phyloP scores from a whole-genome alignment of 1,284 basidiomycete genomes.

The Mycena sp. region DNA sequence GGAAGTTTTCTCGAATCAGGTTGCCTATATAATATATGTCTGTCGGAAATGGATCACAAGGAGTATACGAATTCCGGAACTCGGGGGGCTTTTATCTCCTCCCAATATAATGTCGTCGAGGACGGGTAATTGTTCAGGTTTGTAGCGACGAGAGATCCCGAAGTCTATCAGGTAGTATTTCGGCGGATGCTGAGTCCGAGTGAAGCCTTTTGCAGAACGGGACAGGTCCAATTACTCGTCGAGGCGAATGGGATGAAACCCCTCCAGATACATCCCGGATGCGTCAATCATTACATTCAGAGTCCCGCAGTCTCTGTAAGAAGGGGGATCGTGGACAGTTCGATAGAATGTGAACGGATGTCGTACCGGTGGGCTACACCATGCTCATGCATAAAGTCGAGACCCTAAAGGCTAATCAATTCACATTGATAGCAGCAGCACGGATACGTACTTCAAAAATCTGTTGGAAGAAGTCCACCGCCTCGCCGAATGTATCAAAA shows the following conservation, averaged over 20 bases:
- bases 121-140: not conserved
- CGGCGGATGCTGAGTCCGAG: conserved; percentile 24
- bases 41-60: conserved; percentile 47
- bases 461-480: conserved; percentile 42
- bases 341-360: not conserved
- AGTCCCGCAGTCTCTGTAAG: conserved; percentile 7
- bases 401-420: conserved; percentile 30
- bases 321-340: not conserved
- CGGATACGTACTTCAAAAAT: conserved; percentile 42
- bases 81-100: conserved; percentile 27
- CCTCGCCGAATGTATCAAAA: conserved; percentile 34
- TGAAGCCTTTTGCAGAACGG: conserved; percentile 5
- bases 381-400: conserved; percentile 38
- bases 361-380: conserved; percentile 22
- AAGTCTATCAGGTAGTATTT: conserved; percentile 32
- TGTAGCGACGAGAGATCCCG: conserved; percentile 19
- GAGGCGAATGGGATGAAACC: conserved; percentile 19
- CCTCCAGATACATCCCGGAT: conserved; percentile 9
- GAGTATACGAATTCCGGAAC: not conserved
- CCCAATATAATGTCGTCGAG: not conserved
- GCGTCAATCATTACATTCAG: conserved; percentile 27
- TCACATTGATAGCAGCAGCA: too few species aligned
- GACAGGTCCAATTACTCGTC: conserved; percentile 7
- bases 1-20: conserved; percentile 37
- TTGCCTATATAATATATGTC: conserved; percentile 50